Evolutionary conservation across 2,329 filamentous ascomycete genomes (phyloP), one percentile per base, ranked within the genome.

Genomic region (Xylaria sp.): DNA sequence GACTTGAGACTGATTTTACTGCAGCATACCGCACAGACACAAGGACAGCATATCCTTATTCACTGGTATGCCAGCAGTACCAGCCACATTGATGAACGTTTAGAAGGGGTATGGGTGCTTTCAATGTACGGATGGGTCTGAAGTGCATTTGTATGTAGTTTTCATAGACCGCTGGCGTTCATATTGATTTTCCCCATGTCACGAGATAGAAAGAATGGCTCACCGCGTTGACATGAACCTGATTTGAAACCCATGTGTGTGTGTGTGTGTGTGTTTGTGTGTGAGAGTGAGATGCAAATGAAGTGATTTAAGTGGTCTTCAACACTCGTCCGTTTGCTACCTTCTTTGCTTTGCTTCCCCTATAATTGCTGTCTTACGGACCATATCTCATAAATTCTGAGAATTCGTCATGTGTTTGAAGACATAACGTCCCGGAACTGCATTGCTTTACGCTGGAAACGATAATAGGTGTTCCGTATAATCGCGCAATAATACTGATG

Each of bases 1-100:
- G 64, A 66, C 64, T 66, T 65, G 62, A 66, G 65, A 65, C 69
- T 70, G 68, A 70, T 70, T 68, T 59, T 70, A 67, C 66, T 58
- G 63, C 61, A 65, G 63, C 63, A 63, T 50, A 60, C 61, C 58
- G 54, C 47, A 52, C 39, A 59, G 44, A 58, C 30, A 52, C 57
- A 53, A 60, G 59, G 61, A 55, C 34, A 19, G 54, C 34, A 23
- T 48, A 52, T 59, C 52, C 52, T 58, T 44, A 52, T 54, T 55
- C 50, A 59, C 55, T 61, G 53, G 59, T 63, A 61, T 65, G 53
- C 61, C 34, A 64, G 64, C 65, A 69, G 64, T 66, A 66, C 57
- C 59, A 61, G 66, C 18, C 56, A 59, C 63, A 62, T 59, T 65
- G 61, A 63, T 65, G 42, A 48, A 59, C 23, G 57, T 61, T 48